Conservation (phyloP, 768 basidiomycete species). For the Pulveroboletus frians region DNA sequence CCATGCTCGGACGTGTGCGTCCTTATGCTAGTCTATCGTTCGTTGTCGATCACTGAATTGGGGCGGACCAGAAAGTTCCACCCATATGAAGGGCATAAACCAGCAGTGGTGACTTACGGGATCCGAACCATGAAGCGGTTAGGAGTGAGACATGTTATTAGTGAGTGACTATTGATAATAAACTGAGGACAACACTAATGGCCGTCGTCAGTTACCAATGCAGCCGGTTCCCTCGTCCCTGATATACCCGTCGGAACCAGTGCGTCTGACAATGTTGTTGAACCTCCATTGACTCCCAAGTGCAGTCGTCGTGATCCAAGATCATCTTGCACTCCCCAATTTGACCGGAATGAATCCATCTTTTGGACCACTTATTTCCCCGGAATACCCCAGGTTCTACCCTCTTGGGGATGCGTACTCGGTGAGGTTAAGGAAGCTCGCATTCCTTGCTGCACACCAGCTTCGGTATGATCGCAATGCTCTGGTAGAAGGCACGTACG, state of each 20-base stretch:
- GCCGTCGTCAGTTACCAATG: constrained; percentile 68
- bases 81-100: constrained; percentile 75
- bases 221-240: constrained; percentile 76
- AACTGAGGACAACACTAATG: not conserved
- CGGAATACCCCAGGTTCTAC: constrained; percentile 67
- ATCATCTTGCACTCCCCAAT: constrained; percentile 79
- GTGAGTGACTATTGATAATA: constrained; percentile 39
- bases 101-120: constrained; percentile 69
- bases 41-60: constrained; percentile 1
- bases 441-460: constrained; percentile 65
- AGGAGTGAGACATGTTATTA: constrained; percentile 70
- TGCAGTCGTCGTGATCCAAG: constrained; percentile 76
- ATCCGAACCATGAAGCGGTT: constrained; percentile 74
- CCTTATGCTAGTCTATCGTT: not conserved
- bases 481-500: constrained; percentile 78
- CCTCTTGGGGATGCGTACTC: constrained; percentile 85
- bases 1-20: constrained; percentile 81
- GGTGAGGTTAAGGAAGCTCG: constrained; percentile 57
- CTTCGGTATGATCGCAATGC: constrained; percentile 50
- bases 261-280: constrained; percentile 32
- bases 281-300: constrained; percentile 5
- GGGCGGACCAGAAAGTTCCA: constrained; percentile 54
- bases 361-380: constrained; percentile 61
- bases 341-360: constrained; percentile 75
- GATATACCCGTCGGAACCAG: constrained; percentile 74